phyloP scores from a whole-genome alignment of 805 yeast species.

The Maudiozyma barnettii region DNA sequence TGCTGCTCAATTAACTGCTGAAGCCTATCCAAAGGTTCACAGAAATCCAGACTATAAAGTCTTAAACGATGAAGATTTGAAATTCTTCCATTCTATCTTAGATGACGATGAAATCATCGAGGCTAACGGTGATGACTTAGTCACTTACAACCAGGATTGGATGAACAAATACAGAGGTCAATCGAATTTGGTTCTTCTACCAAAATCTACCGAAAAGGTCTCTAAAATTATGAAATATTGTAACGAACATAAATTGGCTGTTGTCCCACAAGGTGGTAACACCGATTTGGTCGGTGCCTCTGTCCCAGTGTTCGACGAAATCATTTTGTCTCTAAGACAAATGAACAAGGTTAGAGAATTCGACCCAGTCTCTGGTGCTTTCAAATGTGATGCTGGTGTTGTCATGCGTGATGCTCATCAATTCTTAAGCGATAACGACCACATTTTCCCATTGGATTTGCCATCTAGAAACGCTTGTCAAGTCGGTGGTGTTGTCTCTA shows the following conservation, averaged over 20 bases:
- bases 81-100: conserved; percentile 50
- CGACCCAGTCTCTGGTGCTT: conserved; percentile 72
- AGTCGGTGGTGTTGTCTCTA: conserved; percentile 89
- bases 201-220: conserved; percentile 73
- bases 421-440: conserved; percentile 65
- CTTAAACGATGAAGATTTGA: conserved; percentile 48
- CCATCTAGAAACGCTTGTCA: conserved; percentile 97
- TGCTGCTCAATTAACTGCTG: conserved; percentile 45
- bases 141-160: conserved; percentile 79
- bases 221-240: conserved; percentile 69
- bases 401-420: conserved; percentile 78
- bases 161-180: conserved; percentile 89
- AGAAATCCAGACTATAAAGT: conserved; percentile 45
- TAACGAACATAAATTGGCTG: conserved; percentile 65
- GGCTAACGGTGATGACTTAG: conserved; percentile 48
- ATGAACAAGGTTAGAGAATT: conserved; percentile 75
- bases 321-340: conserved; percentile 57
- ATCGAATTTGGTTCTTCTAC: conserved; percentile 69
- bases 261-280: conserved; percentile 96
- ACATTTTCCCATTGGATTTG: conserved; percentile 84
- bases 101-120: conserved; percentile 34
- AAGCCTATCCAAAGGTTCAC: conserved; percentile 51
- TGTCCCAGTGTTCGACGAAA: conserved; percentile 84
- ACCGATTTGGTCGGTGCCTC: conserved; percentile 95
- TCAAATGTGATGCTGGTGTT: conserved; percentile 86